Conservation (phyloP, 2,329 filamentous ascomycete species). For the Sphaceloma murrayae region DNA sequence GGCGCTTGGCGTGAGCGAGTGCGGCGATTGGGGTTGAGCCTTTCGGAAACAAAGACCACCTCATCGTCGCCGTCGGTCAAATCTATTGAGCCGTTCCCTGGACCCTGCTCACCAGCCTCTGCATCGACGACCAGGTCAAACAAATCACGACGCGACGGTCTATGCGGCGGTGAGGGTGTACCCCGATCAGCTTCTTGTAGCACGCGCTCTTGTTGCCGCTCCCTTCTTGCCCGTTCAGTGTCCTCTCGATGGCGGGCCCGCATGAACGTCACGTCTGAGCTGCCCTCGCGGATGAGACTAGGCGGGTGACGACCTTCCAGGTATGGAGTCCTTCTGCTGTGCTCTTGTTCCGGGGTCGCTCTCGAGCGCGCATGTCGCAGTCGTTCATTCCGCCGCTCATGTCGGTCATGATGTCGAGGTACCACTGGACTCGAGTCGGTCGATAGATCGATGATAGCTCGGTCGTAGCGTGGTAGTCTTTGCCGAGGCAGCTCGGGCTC, state of each 20-base stretch:
- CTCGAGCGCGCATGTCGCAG: constrained; percentile 5
- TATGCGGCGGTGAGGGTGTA: constrained; percentile 19
- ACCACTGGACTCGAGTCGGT: constrained; percentile 17
- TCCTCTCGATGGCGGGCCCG: constrained; percentile 17
- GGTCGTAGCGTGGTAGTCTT: constrained; percentile 34
- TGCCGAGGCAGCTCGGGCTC: constrained; percentile 20
- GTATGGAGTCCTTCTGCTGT: constrained; percentile 9
- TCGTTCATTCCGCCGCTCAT: constrained; percentile 10
- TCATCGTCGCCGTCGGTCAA: constrained; percentile 31
- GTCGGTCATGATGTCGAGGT: constrained; percentile 19
- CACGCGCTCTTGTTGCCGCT: too few relatives aligned
- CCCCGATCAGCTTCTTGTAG: not conserved
- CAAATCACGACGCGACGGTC: constrained; percentile 5
- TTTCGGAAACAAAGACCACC: constrained; percentile 23
- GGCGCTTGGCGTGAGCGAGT: constrained; percentile 19
- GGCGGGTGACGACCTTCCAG: constrained; percentile 7
- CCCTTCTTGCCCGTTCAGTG: constrained; percentile 17
- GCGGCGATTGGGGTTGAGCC: constrained; percentile 15
- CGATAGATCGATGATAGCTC: constrained; percentile 36
- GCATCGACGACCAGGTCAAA: constrained; percentile 20
- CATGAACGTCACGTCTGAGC: constrained; percentile 44
- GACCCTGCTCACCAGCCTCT: too few relatives aligned
- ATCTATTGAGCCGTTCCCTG: constrained; percentile 26
- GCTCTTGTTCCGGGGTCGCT: not conserved
- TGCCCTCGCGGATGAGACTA: constrained; percentile 17